A percentile compares a stretch with the other conserved stretches of the same genome.
Conservation (phyloP, 805 yeast genomes). For the Suhomyces vadensis region DNA sequence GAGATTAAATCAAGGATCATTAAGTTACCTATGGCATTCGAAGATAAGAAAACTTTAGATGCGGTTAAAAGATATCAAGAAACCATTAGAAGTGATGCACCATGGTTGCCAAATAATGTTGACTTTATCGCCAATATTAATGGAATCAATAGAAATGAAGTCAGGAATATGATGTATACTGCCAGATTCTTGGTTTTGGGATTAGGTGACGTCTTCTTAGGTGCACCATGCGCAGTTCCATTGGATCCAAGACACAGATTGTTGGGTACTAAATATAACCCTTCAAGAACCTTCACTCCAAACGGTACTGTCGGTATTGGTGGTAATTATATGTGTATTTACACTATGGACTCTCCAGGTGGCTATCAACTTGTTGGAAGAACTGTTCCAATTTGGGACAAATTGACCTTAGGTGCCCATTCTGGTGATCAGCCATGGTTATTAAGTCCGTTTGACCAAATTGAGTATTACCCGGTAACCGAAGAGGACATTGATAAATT, state of each 20-base stretch:
- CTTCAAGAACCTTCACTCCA: slow-evolving; percentile 93
- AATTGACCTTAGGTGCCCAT: slow-evolving; percentile 73
- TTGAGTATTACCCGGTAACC: slow-evolving; percentile 88
- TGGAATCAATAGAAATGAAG: slow-evolving; percentile 72
- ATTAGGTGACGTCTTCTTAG: slow-evolving; percentile 94
- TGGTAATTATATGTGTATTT: slow-evolving; percentile 98
- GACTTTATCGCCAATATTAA: slow-evolving; percentile 92
- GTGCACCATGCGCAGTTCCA: slow-evolving; percentile 99
- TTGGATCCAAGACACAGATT: slow-evolving; percentile 94
- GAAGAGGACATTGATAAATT: slow-evolving; percentile 77
- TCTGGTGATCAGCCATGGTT: slow-evolving; percentile 75
- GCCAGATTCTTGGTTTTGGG: slow-evolving; percentile 93
- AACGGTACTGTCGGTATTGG: slow-evolving; percentile 98
- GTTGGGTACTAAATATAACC: slow-evolving; percentile 92
- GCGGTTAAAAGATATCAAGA: slow-evolving; percentile 91
- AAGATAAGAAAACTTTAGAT: slow-evolving; percentile 82
- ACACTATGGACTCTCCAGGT: slow-evolving; percentile 98
- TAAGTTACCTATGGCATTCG: slow-evolving; percentile 94
- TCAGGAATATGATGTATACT: slow-evolving; percentile 79
- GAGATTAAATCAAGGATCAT: slow-evolving; percentile 78
- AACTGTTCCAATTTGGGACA: slow-evolving; percentile 98
- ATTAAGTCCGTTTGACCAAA: slow-evolving; percentile 88
- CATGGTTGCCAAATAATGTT: slow-evolving; percentile 97
- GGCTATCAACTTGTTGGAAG: slow-evolving; percentile 97
- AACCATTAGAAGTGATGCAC: slow-evolving; percentile 90